phyloP scores from a whole-genome alignment of 2,329 filamentous ascomycete genomes.

The Penicillium sp. region DNA sequence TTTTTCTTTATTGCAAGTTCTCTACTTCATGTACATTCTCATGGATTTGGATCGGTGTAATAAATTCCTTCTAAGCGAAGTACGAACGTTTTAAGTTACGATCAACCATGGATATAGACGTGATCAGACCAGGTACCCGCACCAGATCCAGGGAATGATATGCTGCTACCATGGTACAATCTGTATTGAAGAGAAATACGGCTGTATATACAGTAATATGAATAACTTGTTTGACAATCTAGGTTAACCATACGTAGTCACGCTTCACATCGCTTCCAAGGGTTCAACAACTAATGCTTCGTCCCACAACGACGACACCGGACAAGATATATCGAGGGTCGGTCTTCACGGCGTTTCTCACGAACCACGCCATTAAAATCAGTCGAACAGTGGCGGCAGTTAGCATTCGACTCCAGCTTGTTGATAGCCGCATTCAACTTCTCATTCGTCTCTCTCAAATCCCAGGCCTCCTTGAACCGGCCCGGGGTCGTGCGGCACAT shows the following conservation, averaged over 20 bases:
- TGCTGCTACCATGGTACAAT: background rate
- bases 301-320: background rate
- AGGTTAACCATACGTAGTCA: too few species aligned
- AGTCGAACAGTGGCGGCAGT: background rate
- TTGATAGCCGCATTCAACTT: background rate
- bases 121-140: background rate
- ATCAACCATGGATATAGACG: background rate
- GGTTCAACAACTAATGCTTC: background rate
- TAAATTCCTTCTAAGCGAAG: background rate
- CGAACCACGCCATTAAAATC: background rate
- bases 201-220: too few species aligned
- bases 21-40: background rate
- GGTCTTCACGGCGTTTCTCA: background rate
- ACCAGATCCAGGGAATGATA: background rate
- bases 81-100: background rate
- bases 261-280: too few species aligned
- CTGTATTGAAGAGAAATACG: too few species aligned
- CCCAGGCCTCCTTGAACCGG: background rate
- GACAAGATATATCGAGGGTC: background rate
- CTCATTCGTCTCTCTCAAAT: background rate
- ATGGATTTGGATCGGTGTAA: background rate
- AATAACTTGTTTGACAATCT: background rate
- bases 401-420: background rate
- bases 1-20: background rate
- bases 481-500: background rate